phyloP scores from a whole-genome alignment of 2,329 filamentous ascomycete species.

The Elsinoe fawcettii region DNA sequence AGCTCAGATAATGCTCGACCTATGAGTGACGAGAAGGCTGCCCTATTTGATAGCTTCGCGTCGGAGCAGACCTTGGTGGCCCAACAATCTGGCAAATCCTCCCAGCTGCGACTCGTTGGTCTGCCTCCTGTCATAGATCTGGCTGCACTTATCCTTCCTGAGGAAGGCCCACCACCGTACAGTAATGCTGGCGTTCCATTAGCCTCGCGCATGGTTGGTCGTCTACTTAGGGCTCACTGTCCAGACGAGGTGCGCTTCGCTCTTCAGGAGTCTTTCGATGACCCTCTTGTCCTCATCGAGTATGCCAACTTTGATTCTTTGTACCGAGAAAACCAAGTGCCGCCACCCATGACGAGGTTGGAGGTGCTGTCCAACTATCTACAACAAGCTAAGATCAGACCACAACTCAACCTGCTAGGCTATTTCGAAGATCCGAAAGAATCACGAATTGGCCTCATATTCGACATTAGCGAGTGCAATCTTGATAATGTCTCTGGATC shows the following conservation, averaged over 20 bases:
- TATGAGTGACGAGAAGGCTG: conserved; percentile 13
- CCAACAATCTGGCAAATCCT: conserved; percentile 28
- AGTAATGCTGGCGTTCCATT: conserved; percentile 39
- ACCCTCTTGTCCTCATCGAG: conserved; percentile 53
- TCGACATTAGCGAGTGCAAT: conserved; percentile 56
- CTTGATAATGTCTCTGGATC: conserved; percentile 29
- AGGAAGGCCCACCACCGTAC: conserved; percentile 43
- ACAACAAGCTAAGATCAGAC: conserved; percentile 24
- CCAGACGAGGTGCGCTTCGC: conserved; percentile 26
- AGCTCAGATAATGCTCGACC: conserved; percentile 12
- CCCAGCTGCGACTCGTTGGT: conserved; percentile 31
- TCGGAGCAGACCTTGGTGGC: conserved; percentile 19
- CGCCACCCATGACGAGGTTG: conserved; percentile 39
- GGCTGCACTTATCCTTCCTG: conserved; percentile 36
- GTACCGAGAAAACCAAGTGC: conserved; percentile 41
- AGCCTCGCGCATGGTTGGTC: conserved; percentile 39
- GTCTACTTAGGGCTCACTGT: conserved; percentile 27
- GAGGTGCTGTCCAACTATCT: conserved; percentile 30
- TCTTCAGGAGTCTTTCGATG: conserved; percentile 27
- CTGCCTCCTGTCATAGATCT: conserved; percentile 39
- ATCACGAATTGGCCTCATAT: conserved; percentile 62
- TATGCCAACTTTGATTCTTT: conserved; percentile 50
- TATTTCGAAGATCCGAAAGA: conserved; percentile 71
- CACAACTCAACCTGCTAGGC: conserved; percentile 51
- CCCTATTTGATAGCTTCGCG: conserved; percentile 16